Percentiles rank a stretch among this genome's conserved stretches.
These are phyloP conservation scores for Wakefieldia striispora DNA, from an alignment of 768 basidiomycete genomes.

Conservation along the genomic window DNA sequence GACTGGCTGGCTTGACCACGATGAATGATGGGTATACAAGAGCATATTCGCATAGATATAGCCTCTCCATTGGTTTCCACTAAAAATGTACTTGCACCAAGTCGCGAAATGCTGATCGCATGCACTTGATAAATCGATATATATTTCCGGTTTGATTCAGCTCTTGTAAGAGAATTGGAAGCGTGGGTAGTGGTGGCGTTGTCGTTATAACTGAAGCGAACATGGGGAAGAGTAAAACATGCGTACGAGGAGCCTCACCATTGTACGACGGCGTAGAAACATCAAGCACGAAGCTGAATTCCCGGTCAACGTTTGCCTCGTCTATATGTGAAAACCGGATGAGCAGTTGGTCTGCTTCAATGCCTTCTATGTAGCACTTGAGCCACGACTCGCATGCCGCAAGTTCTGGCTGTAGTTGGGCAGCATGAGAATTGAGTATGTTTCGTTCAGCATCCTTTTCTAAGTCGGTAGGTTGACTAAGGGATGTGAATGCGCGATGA, in stretches of 20 bases:
- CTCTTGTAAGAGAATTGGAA: constrained; percentile 66
- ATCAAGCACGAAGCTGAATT: constrained; percentile 78
- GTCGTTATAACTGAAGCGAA: constrained; percentile 66
- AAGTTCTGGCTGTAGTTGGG: constrained; percentile 53
- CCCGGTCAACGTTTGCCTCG: constrained; percentile 50
- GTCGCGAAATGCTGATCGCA: constrained; percentile 53
- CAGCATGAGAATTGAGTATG: constrained; percentile 52
- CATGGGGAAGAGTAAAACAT: not conserved
- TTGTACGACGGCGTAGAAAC: constrained; percentile 58
- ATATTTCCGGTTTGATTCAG: constrained; percentile 72
- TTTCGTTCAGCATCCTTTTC: constrained; percentile 69
- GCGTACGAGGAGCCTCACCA: constrained; percentile 43
- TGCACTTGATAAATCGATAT: constrained; percentile 65
- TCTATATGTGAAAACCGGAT: constrained; percentile 72
- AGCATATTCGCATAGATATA: not conserved
- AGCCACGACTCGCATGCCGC: constrained; percentile 54
- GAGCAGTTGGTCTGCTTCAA: constrained; percentile 68
- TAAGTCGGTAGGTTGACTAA: constrained; percentile 20
- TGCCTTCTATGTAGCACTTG: constrained; percentile 72
- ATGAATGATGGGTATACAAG: constrained; percentile 16
- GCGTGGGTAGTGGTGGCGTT: constrained; percentile 63
- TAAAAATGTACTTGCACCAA: constrained; percentile 9
- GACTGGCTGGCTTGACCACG: constrained; percentile 67
- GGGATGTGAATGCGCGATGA: not conserved
- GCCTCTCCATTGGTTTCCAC: not conserved